Evolutionary conservation across 2,329 filamentous ascomycete genomes (phyloP).

Genomic region (Aaosphaeria pasadenensis): DNA sequence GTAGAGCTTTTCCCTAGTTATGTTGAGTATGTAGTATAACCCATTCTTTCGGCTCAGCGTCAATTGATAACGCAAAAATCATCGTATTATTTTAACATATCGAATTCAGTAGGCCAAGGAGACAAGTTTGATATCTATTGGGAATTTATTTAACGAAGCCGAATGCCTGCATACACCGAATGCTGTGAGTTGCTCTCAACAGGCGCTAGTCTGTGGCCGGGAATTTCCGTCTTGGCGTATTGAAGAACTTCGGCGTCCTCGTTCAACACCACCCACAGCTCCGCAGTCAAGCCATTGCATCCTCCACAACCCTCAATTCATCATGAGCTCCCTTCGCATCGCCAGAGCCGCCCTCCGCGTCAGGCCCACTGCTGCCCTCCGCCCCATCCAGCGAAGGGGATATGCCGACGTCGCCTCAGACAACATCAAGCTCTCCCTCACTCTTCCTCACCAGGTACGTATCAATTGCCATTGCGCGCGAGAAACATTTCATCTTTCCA

Average conservation of each 20-base stretch:
- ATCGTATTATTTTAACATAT: no score
- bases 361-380: constrained; percentile 70
- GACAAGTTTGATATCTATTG: no score
- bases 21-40: no score
- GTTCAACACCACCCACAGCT: constrained; percentile 23
- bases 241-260: constrained; percentile 21
- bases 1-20: no score
- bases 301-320: constrained; percentile 32
- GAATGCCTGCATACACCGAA: no score
- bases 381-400: constrained; percentile 77
- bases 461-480: constrained; percentile 6
- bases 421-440: constrained; percentile 93
- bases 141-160: no score
- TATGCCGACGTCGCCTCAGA: constrained; percentile 65
- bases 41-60: no score
- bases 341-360: constrained; percentile 85
- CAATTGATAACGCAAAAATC: no score
- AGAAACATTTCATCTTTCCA: background rate
- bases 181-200: no score
- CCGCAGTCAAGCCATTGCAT: constrained; percentile 37
- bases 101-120: no score
- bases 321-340: constrained; percentile 93
- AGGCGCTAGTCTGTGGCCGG: background rate
- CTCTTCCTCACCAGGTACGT: constrained; percentile 96
- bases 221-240: background rate